Evolutionary conservation across 352 stramenopile species (phyloP).

Genomic region (Pythium diclinum): DNA sequence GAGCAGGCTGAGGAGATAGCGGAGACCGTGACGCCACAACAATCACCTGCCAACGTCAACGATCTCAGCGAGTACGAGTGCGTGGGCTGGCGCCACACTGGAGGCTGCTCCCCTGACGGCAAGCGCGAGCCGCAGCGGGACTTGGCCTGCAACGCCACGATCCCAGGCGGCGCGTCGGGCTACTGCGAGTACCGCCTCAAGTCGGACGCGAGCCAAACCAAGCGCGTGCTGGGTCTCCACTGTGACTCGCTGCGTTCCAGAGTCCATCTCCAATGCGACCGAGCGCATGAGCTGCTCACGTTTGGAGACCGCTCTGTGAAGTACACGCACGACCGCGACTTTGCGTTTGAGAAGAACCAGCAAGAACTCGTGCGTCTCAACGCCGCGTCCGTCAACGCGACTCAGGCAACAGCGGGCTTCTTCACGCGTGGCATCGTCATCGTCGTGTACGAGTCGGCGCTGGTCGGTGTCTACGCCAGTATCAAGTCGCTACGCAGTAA

Average conservation of each 20-base stretch:
- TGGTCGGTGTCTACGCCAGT: slow-evolving; percentile 49
- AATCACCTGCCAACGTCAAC: no score
- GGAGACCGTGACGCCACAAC: no score
- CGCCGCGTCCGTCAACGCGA: slow-evolving; percentile 17
- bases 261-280: slow-evolving; percentile 18
- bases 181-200: slow-evolving; percentile 23
- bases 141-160: slow-evolving; percentile 36
- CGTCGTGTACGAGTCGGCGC: slow-evolving; percentile 19
- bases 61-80: slow-evolving; percentile 31
- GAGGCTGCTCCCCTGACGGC: slow-evolving; percentile 41
- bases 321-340: slow-evolving; percentile 43
- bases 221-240: slow-evolving; percentile 19
- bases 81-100: slow-evolving; percentile 46
- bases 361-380: slow-evolving; percentile 23
- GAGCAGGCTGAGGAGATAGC: no score
- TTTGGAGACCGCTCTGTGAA: slow-evolving; percentile 33
- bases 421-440: slow-evolving; percentile 40
- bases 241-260: slow-evolving; percentile 19
- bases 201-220: slow-evolving; percentile 14
- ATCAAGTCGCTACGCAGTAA: slow-evolving; percentile 39
- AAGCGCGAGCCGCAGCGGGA: slow-evolving; percentile 31
- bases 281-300: slow-evolving; percentile 29
- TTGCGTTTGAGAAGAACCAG: slow-evolving; percentile 28
- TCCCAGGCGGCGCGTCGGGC: slow-evolving; percentile 14
- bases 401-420: no score